Evolutionary conservation across 2,329 filamentous ascomycete genomes (phyloP).

Genomic region (Aspergillus hortae): DNA sequence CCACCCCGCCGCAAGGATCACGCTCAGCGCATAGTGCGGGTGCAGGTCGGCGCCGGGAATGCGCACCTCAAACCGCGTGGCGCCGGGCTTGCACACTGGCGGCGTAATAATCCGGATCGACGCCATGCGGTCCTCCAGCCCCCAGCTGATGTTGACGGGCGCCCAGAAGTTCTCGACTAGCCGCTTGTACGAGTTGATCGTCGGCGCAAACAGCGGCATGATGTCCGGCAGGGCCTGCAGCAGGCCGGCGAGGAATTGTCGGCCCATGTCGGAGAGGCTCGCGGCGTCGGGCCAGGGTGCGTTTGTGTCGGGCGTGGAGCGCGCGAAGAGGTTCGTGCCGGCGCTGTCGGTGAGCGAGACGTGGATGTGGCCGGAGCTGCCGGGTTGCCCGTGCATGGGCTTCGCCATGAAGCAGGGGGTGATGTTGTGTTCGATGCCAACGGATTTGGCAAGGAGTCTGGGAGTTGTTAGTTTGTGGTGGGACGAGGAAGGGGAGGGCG

Average conservation of each 20-base stretch:
- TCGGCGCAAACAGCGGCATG: constrained; percentile 91
- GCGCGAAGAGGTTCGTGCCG: constrained; percentile 77
- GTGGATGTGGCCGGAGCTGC: constrained; percentile 93
- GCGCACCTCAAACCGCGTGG: constrained; percentile 21
- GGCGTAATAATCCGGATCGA: constrained; percentile 85
- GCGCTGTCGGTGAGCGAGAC: constrained; percentile 74
- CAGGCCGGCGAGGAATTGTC: constrained; percentile 86
- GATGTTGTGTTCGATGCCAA: constrained; percentile 79
- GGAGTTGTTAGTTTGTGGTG: constrained; percentile 1
- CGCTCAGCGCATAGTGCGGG: constrained; percentile 77
- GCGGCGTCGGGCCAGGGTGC: constrained; percentile 70
- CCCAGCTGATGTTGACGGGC: constrained; percentile 94
- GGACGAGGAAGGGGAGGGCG: constrained; percentile 13
- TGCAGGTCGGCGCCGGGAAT: constrained; percentile 74
- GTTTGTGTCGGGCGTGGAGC: constrained; percentile 66
- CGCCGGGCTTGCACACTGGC: constrained; percentile 74
- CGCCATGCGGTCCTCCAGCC: constrained; percentile 86
- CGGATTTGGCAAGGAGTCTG: constrained; percentile 77
- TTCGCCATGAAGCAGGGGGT: constrained; percentile 99
- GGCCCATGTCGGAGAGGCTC: constrained; percentile 79
- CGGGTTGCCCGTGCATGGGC: constrained; percentile 80
- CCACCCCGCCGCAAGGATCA: constrained; percentile 87
- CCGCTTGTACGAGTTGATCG: constrained; percentile 94
- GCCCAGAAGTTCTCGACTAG: constrained; percentile 99
- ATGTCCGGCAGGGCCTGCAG: constrained; percentile 84